Percentiles rank a stretch among this genome's conserved stretches.
Evolutionary conservation across 371 early-diverging fungal species (phyloP).

Genomic region (Paramicrosporidium saccamoebae): DNA sequence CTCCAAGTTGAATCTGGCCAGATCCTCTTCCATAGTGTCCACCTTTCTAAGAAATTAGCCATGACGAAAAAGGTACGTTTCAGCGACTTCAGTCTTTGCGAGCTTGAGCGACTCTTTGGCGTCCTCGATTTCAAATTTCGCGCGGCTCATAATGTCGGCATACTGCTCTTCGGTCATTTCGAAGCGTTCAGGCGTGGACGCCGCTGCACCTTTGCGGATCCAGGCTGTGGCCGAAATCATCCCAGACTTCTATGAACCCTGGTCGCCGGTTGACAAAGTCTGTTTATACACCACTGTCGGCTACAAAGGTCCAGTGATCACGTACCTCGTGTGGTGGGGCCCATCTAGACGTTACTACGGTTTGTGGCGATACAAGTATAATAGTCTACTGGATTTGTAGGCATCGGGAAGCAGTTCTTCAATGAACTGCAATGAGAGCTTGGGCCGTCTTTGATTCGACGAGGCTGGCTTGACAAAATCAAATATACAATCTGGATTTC

Average conservation of each 20-base stretch:
- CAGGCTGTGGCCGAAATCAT: slow-evolving; percentile 48
- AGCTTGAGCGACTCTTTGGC: slow-evolving; percentile 25
- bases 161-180: slow-evolving; percentile 54
- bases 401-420: neutral
- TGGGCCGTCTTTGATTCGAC: no score
- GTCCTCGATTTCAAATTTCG: slow-evolving; percentile 24
- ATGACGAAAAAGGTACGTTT: neutral
- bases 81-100: slow-evolving; percentile 9
- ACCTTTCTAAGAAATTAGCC: slow-evolving; percentile 1
- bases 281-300: no score
- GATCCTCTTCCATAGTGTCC: slow-evolving; percentile 7
- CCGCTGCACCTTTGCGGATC: slow-evolving; percentile 62
- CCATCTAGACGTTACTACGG: no score
- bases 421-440: no score
- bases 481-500: slow-evolving; percentile 67
- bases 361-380: no score
- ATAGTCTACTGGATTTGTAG: neutral
- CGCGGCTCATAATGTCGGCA: slow-evolving; percentile 25
- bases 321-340: no score
- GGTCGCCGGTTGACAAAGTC: no score
- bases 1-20: slow-evolving; percentile 36
- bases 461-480: slow-evolving; percentile 63
- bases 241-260: no score
- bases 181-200: slow-evolving; percentile 29
- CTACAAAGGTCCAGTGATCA: no score